Conservation (phyloP, 306 rosid species). For the Lithocarpus polystachyus region DNA sequence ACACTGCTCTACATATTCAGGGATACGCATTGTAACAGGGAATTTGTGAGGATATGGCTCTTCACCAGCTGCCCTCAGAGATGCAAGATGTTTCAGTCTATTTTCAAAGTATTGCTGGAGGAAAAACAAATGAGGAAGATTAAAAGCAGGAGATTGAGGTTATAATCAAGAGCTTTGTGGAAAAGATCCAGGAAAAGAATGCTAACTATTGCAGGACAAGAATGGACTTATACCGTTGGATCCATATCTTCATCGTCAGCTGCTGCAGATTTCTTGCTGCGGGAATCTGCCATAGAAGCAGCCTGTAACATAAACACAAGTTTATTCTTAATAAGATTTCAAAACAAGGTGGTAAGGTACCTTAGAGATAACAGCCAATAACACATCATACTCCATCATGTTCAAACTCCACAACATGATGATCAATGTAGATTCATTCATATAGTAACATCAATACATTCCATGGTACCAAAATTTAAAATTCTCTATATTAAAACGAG, state of each 20-base stretch:
- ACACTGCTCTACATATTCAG: constrained; percentile 45
- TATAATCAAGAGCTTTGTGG: neutral
- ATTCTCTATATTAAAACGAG: too few relatives aligned
- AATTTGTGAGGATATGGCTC: constrained; percentile 89
- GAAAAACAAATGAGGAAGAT: constrained; percentile 8
- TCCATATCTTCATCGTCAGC: constrained; percentile 89
- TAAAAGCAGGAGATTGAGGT: neutral
- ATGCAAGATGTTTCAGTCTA: constrained; percentile 62
- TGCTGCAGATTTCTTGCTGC: constrained; percentile 47
- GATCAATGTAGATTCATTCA: neutral
- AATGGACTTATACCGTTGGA: constrained; percentile 57
- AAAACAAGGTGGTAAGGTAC: neutral
- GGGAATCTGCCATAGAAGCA: constrained; percentile 38
- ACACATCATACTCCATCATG: neutral
- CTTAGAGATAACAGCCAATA: neutral
- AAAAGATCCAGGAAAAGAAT: neutral
- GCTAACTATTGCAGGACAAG: neutral
- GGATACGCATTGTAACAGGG: constrained; percentile 49
- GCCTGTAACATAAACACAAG: constrained; percentile 38
- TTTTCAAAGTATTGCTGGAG: constrained; percentile 82
- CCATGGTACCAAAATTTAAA: too few relatives aligned
- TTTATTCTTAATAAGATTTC: neutral
- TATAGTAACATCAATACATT: too few relatives aligned
- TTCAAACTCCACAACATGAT: neutral
- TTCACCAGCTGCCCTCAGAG: constrained; percentile 46